These are phyloP conservation scores for Zygosaccharomyces bisporus DNA, from an alignment of 805 yeast genomes.

Conservation along the genomic window DNA sequence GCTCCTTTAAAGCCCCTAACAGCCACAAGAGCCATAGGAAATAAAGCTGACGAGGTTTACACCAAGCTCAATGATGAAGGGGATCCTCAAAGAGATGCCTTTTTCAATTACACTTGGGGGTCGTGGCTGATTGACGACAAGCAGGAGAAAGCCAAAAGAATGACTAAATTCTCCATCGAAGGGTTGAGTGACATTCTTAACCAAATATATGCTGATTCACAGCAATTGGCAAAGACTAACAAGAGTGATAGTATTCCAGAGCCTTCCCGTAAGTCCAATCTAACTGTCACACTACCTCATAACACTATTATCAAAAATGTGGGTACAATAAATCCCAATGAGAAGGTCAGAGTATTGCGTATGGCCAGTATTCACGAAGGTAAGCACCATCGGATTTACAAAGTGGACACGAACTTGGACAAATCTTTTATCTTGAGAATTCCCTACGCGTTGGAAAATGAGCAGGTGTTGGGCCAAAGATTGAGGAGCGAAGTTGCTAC, in stretches of 20 bases:
- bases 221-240: conserved; percentile 30
- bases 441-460: conserved; percentile 76
- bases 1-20: conserved; percentile 6
- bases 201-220: conserved; percentile 41
- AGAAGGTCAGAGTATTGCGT: conserved; percentile 54
- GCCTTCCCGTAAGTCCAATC: conserved; percentile 40
- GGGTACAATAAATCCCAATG: conserved; percentile 44
- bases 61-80: conserved; percentile 57
- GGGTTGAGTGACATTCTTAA: conserved; percentile 61
- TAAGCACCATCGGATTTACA: conserved; percentile 85
- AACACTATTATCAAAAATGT: conserved; percentile 43
- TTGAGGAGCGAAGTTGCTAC: conserved; percentile 92
- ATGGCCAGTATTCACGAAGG: conserved; percentile 90
- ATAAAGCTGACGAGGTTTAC: conserved; percentile 36
- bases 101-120: conserved; percentile 93
- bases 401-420: conserved; percentile 54
- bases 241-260: conserved; percentile 29
- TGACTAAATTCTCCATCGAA: conserved; percentile 74
- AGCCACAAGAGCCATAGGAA: conserved; percentile 29
- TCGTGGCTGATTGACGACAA: conserved; percentile 84
- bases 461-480: conserved; percentile 58
- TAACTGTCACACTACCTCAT: conserved; percentile 45
- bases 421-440: conserved; percentile 71
- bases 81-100: conserved; percentile 65
- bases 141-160: conserved; percentile 67